These are phyloP conservation scores for Cryphonectria parasitica DNA, from an alignment of 2,329 filamentous ascomycete species.

Conservation along the genomic window DNA sequence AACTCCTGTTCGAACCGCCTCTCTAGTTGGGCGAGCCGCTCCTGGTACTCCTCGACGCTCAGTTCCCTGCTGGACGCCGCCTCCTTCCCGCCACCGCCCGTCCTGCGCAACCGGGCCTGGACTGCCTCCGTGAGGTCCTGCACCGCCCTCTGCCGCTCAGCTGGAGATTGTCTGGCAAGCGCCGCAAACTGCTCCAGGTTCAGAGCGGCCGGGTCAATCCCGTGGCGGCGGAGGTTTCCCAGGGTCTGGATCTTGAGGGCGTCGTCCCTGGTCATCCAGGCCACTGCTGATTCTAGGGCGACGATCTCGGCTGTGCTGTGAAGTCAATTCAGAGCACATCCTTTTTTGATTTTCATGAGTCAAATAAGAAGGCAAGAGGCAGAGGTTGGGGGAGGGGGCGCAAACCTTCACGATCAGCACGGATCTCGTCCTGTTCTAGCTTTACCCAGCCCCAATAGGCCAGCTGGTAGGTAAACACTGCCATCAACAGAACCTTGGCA, in stretches of 20 bases:
- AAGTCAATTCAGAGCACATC: constrained; percentile 14
- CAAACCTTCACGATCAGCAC: constrained; percentile 60
- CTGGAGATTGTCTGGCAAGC: background rate
- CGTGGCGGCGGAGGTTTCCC: background rate
- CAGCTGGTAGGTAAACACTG: constrained; percentile 79
- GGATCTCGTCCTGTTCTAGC: constrained; percentile 73
- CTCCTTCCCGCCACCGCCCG: background rate
- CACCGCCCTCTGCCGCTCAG: background rate
- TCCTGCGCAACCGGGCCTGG: background rate
- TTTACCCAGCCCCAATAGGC: constrained; percentile 75
- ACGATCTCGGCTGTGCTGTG: constrained; percentile 36
- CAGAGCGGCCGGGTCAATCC: constrained; percentile 7
- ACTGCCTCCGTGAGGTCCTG: background rate
- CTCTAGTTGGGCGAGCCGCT: constrained; percentile 10
- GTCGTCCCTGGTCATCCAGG: constrained; percentile 13
- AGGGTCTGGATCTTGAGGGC: constrained; percentile 4
- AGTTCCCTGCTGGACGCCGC: background rate
- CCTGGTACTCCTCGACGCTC: constrained; percentile 1
- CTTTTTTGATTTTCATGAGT: background rate
- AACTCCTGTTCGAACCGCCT: constrained; percentile 7
- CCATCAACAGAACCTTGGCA: constrained; percentile 73
- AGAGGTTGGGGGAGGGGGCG: background rate
- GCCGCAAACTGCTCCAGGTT: background rate
- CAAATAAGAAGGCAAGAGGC: background rate
- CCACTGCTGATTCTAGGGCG: constrained; percentile 44